Conservation (phyloP, 2,329 filamentous ascomycete species). For the Colletotrichum siamense region DNA sequence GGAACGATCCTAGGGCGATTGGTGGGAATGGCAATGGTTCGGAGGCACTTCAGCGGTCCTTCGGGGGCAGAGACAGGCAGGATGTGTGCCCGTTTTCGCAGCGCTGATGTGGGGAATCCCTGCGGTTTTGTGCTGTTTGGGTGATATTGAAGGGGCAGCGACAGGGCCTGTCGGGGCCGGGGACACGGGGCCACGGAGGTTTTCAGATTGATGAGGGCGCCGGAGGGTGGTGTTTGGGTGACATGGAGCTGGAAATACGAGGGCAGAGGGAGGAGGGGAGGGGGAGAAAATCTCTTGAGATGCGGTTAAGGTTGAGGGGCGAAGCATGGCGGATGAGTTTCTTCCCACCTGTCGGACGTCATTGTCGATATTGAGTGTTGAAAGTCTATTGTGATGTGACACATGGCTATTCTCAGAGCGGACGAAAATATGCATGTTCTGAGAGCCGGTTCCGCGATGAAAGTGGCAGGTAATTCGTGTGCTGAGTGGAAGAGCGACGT, state of each 20-base stretch:
- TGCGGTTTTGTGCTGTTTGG: constrained; percentile 1
- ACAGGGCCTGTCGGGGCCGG: not conserved
- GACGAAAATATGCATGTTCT: not conserved
- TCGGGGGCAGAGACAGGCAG: not conserved
- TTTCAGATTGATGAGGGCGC: constrained; percentile 2
- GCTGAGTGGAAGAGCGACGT: not conserved
- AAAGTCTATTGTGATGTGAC: not conserved
- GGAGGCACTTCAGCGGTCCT: not conserved
- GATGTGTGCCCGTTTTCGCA: not conserved
- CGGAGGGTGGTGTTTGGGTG: not conserved
- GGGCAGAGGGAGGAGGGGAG: not conserved
- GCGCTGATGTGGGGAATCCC: constrained; percentile 9
- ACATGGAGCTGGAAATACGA: not conserved
- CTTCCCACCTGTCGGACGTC: not conserved
- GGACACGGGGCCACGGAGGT: not conserved
- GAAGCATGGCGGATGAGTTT: not conserved
- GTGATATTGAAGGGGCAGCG: constrained; percentile 13
- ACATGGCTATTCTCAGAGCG: not conserved
- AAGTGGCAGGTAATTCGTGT: not conserved
- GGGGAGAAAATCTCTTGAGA: not conserved
- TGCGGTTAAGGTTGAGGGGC: not conserved
- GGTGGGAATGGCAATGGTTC: constrained; percentile 8
- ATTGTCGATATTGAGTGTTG: not conserved
- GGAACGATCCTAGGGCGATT: not conserved
- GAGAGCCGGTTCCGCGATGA: not conserved